Conservation (phyloP, 2,329 filamentous ascomycete species). For the Trichoderma atroviride region DNA sequence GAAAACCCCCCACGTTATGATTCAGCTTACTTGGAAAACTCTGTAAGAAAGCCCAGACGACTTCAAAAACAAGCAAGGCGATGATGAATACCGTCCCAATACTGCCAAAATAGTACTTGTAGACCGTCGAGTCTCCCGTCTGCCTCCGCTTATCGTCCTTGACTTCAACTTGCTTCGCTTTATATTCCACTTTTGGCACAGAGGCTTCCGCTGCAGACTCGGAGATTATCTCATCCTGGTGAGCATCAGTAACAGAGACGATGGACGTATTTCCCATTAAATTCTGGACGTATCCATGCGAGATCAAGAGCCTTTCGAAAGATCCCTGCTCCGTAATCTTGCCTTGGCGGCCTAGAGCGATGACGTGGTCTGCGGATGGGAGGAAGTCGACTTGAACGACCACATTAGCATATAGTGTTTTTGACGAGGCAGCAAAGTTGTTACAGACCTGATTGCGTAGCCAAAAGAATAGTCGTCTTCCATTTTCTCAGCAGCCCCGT, state of each 20-base stretch:
- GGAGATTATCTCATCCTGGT: neutral
- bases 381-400: conserved; percentile 7
- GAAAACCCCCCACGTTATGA: neutral
- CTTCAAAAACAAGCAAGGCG: conserved; percentile 31
- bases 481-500: conserved; percentile 36
- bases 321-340: conserved; percentile 9
- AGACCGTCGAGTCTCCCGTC: conserved; percentile 11
- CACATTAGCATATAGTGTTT: neutral
- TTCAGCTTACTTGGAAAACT: conserved; percentile 37
- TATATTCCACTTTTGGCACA: neutral
- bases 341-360: conserved; percentile 14
- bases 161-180: neutral
- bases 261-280: neutral
- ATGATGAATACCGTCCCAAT: conserved; percentile 3
- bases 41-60: conserved; percentile 36
- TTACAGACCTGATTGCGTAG: conserved; percentile 39
- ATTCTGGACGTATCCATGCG: conserved; percentile 5
- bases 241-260: neutral
- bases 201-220: neutral
- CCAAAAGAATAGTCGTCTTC: conserved; percentile 43
- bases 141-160: conserved; percentile 14
- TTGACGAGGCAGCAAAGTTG: neutral
- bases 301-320: neutral
- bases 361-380: conserved; percentile 17
- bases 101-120: conserved; percentile 23